A percentile compares a stretch with the other conserved stretches of the same genome.
These are phyloP conservation scores for Psilocybe cubensis DNA, from an alignment of 768 basidiomycete genomes.

Conservation along the genomic window DNA sequence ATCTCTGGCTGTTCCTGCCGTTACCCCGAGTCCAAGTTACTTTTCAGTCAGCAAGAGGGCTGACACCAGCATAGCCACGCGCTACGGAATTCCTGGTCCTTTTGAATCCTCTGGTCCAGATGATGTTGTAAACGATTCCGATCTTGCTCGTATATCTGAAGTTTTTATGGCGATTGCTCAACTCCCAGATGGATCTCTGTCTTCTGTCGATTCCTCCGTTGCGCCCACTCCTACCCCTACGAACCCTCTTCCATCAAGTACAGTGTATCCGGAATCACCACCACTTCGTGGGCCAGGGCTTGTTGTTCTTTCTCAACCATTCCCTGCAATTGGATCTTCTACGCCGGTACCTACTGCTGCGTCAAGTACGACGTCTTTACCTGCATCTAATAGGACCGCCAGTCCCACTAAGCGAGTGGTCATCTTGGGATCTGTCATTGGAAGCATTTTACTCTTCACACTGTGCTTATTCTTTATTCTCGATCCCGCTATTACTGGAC, in stretches of 20 bases:
- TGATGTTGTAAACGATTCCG: background rate
- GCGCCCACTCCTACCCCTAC: background rate
- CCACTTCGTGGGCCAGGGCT: constrained; percentile 18
- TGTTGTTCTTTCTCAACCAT: constrained; percentile 12
- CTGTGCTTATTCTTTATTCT: constrained; percentile 24
- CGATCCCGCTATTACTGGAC: constrained; percentile 12
- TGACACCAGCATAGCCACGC: constrained; percentile 10
- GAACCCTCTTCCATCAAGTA: background rate
- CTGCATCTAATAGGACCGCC: background rate
- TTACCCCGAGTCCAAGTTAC: background rate
- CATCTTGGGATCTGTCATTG: constrained; percentile 22
- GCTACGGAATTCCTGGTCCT: constrained; percentile 18
- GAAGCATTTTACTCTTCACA: constrained; percentile 21
- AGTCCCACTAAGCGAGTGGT: constrained; percentile 13
- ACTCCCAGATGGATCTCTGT: background rate
- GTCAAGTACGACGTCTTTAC: background rate
- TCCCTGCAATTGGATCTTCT: constrained; percentile 2
- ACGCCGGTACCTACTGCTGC: background rate
- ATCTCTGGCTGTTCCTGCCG: constrained; percentile 11
- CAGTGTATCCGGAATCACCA: constrained; percentile 2
- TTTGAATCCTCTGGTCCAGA: background rate
- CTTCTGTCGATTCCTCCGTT: background rate
- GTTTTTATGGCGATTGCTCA: constrained; percentile 20
- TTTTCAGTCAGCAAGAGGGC: background rate
- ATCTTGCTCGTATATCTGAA: constrained; percentile 6